Base-by-base conservation (phyloP, 371 early-diverging fungal genomes). In the Fennellomyces sp. region DNA sequence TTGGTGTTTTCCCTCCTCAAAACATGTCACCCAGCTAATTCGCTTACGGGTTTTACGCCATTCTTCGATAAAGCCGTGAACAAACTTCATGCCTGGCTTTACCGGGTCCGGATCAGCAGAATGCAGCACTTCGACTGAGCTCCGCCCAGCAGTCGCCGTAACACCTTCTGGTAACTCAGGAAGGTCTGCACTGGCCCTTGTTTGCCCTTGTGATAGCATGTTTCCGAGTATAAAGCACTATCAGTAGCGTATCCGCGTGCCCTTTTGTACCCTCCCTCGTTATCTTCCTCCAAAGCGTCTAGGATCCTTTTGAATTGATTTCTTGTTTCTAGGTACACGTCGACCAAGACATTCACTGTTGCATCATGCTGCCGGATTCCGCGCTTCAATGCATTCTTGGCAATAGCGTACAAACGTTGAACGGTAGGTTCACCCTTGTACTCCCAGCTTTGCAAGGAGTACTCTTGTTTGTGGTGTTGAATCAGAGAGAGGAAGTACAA, bases 381-480 rank as follows among this genome's bases (percentile, higher is more conserved):
- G 42, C n/a, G 0, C 2, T 58, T 35, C 13, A 58, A 27, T 29
- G 58, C 58, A 5, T 33, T 13, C 50, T 48, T 48, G 11, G 48
- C 58, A 30, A 48, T 8, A 4, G 49, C 27, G 49, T 58, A 49
- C 28, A 58, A 42, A 28, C 47, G 19, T 23, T 30, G 28, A 23
- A 48, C 58, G 25, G 47, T 58, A 3, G 58, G 58, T 35, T 58
- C 23, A 27, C 49, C 23, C 45, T 58, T 49, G 58, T 17, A 48
- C 19, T 48, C 33, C 11, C 31, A 33, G 29, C 58, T 48, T n/a
- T 47, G 31, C 27, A 49, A 21, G n/a, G 48, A 58, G 35, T 36
- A 29, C 49, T 47, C 42, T 30, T 58, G 49, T 21, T 58, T 58
- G 13, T n/a, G n/a, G n/a, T n/a, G n/a, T n/a, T n/a, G n/a, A n/a